Base-by-base conservation (phyloP, 2,329 filamentous ascomycete species). In the Penicillium thymicola region DNA sequence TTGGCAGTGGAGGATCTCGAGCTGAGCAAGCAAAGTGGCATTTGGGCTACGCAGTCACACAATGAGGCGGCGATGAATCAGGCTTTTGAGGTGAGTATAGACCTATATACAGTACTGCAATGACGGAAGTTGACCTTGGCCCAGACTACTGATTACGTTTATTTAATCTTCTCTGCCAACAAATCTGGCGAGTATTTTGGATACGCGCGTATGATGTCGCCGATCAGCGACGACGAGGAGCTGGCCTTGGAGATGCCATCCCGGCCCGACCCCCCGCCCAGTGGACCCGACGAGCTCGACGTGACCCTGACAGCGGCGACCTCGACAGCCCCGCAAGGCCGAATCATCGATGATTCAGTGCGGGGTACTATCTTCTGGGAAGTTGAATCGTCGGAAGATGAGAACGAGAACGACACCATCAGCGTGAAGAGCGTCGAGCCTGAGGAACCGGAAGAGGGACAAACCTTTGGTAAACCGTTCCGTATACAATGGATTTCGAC, bases 301-400 rank as follows among this genome's bases (percentile, higher is more conserved):
- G 89, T 90, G 6, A 95, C 92, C 11, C 81, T 86, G 0, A 96
- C 91, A 23, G 85, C 88, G 55, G 86, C 90, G 18, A 95, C 89
- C 0, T 86, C 89, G 46, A 87, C 82, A 50, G 88, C 89, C 3
- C 92, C 92, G 0, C 88, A 84, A 67, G 93, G 93, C 25, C 86
- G 87, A 53, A 95, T 97, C 57, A 93, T 97, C 45, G 91, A 96
- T 67, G 93, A 97, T 70, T 92, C 90, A 4, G 89, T 90, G 0
- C 84, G 93, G n/a, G 93, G 93, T 0, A 97, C 92, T 0, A 96
- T 97, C 40, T 97, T 97, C 68, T 97, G 93, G 93, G 93, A 97
- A 72, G 87, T 88, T 7, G 88, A 93, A 48, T 74, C 80, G 0
- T 85, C 86, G 1, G 67, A 71, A 11, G 77, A 78, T 18, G 69